These are phyloP conservation scores for Phytopythium delawarense DNA, from an alignment of 352 stramenopile species.

Conservation along the genomic window DNA sequence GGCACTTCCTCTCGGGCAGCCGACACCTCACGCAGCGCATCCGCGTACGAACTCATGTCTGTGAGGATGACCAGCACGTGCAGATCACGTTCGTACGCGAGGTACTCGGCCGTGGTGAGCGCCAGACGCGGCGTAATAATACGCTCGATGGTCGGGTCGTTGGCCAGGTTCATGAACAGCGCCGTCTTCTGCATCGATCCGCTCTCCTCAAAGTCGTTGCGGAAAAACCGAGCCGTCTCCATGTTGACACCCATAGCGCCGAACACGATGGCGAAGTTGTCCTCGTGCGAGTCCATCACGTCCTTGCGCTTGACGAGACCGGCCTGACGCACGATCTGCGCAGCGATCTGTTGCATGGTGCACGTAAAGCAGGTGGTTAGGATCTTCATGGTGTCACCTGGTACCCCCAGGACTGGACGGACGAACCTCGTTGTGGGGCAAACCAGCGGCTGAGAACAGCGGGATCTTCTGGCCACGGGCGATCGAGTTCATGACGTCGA, in stretches of 20 bases:
- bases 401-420: neutral
- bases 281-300: slow-evolving; percentile 97
- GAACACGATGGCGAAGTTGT: slow-evolving; percentile 99
- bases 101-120: slow-evolving; percentile 98
- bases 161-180: slow-evolving; percentile 99
- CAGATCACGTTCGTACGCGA: slow-evolving; percentile 99
- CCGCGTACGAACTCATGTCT: slow-evolving; percentile 99
- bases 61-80: slow-evolving; percentile 99
- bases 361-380: neutral
- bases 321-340: slow-evolving; percentile 99
- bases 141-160: slow-evolving; percentile 99
- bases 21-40: slow-evolving; percentile 96
- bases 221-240: slow-evolving; percentile 97
- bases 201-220: slow-evolving; percentile 97
- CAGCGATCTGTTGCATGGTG: slow-evolving; percentile 82
- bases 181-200: slow-evolving; percentile 98
- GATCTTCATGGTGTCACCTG: neutral
- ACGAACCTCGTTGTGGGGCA: slow-evolving; percentile 96
- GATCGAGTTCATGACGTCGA: slow-evolving; percentile 99
- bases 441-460: slow-evolving; percentile 97
- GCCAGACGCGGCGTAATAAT: slow-evolving; percentile 99
- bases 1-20: slow-evolving; percentile 95
- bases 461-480: slow-evolving; percentile 99
- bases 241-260: slow-evolving; percentile 99
- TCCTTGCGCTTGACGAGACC: slow-evolving; percentile 98